Evolutionary conservation across 2,329 filamentous ascomycete genomes (phyloP), one percentile per base, ranked within the genome.

Genomic region (Pleomassaria siparia): DNA sequence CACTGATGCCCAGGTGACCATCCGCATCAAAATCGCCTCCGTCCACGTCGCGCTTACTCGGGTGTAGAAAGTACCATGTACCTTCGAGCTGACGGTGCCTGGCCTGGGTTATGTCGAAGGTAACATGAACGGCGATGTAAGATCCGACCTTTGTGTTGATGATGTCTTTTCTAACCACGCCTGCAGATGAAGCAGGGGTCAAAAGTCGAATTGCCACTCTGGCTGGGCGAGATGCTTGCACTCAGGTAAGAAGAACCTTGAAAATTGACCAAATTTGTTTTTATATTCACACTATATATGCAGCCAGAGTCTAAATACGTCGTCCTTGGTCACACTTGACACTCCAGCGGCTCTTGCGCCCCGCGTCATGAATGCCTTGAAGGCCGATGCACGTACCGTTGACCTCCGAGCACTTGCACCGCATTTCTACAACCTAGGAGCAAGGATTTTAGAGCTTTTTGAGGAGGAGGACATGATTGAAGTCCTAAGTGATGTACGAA

Each of bases 181-280:
- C 6, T 28, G 25, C 73, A 88, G 67, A 85, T 97, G 61, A 94
- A 92, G 70, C 74, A 85, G 45, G 88, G 89, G 50, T 92, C 90
- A 1, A 84, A 86, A 35, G 79, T 97, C 39, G 82, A 87, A 52
- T 84, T 97, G 1, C 94, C 94, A 2, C 80, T 97, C 56, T 99
- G 94, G 94, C 84, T 99, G 11, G 91, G 88, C 58, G 89, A 96
- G 71, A 92, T 96, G 82, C 87, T 99, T 43, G 89, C 89, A 24
- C 81, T 95, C 36, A 85, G 76, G 77, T 79, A 69, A 58, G 46
- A 3, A 21, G 9, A 22, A 15, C 20, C 15, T 12, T 40, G 16
- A n/a, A n/a, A n/a, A 22, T 33, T 2, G 29, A 43, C n/a, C 40
- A 4, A 15, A 22, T 28, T 39, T 44, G 10, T 21, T 21, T 28